A percentile compares a stretch with the other conserved stretches of the same genome.
Evolutionary conservation across 257 asterid species (phyloP).

Genomic region (Gardenia jasminoides): DNA sequence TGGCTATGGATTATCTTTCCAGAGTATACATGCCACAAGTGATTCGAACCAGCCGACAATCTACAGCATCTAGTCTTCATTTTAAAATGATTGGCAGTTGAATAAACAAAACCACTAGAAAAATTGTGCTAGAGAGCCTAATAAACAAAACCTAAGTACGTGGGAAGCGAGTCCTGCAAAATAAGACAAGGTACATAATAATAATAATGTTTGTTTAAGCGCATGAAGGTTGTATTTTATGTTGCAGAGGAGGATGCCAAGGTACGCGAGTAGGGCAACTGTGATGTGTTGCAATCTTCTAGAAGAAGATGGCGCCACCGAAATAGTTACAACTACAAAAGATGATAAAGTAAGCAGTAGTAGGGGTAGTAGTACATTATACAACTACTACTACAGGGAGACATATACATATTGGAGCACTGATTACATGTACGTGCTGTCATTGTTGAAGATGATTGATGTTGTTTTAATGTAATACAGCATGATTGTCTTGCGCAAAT

Average conservation of each 20-base stretch:
- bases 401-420: too few relatives aligned
- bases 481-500: too few relatives aligned
- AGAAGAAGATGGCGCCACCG: slow-evolving; percentile 16
- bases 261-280: neutral
- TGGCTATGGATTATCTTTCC: neutral
- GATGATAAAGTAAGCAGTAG: too few relatives aligned
- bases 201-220: neutral
- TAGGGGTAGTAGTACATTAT: too few relatives aligned
- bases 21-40: neutral
- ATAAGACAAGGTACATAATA: neutral
- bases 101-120: neutral
- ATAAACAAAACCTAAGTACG: neutral
- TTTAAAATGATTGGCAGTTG: neutral
- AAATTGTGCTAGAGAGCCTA: neutral
- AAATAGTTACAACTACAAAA: neutral
- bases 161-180: neutral
- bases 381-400: too few relatives aligned
- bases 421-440: too few relatives aligned
- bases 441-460: too few relatives aligned
- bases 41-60: neutral
- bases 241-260: slow-evolving; percentile 12
- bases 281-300: slow-evolving; percentile 21
- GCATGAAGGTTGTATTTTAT: slow-evolving; percentile 1
- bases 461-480: too few relatives aligned
- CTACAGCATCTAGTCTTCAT: neutral